Evolutionary conservation across 306 rosid genomes (phyloP), one percentile per base, ranked within the genome.

Genomic region (Prunus mira): DNA sequence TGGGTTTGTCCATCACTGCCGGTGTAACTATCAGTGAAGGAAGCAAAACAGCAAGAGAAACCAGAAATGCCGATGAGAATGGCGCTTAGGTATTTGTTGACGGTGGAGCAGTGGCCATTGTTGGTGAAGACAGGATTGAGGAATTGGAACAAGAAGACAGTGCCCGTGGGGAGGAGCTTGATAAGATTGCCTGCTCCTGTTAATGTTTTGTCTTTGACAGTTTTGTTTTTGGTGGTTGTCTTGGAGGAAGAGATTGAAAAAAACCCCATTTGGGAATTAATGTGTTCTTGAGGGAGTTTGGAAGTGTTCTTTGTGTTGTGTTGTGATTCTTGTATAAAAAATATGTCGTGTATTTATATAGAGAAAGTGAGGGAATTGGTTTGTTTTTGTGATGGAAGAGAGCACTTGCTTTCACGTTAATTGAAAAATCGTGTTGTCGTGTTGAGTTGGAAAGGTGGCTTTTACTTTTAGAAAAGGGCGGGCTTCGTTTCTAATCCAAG

Each of bases 11-110:
- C 93, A 64, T 86, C 96, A 51, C 72, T 51, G 67, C 86, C 91
- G 1, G 82, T 78, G 89, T 89, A 92, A 64, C 97, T 92, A 66
- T 94, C 98, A 1, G 95, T 90, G 84, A 94, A 94, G 79, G 90
- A 81, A 41, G 97, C 65, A 65, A 94, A 90, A 58, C 28, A 84
- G 30, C 97, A 94, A 65, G 81, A 88, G 73, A 94, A 72, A 20
- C 74, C 95, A 17, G 90, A 89, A 1, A 87, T 1, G 0, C 2
- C 69, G 3, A 94, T 84, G 41, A 94, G 79, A 13, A 63, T 49
- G 22, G 71, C 32, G 18, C 84, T 86, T 6, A 90, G 76, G 81
- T 78, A 86, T 74, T 90, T 92, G 86, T 90, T 80, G 71, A 86
- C 0, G 28, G 79, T 32, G 24, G 17, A 7, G 89, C 98, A 94